Base-by-base conservation (phyloP, 2,329 filamentous ascomycete species). In the Gaeumannomyces tritici region DNA sequence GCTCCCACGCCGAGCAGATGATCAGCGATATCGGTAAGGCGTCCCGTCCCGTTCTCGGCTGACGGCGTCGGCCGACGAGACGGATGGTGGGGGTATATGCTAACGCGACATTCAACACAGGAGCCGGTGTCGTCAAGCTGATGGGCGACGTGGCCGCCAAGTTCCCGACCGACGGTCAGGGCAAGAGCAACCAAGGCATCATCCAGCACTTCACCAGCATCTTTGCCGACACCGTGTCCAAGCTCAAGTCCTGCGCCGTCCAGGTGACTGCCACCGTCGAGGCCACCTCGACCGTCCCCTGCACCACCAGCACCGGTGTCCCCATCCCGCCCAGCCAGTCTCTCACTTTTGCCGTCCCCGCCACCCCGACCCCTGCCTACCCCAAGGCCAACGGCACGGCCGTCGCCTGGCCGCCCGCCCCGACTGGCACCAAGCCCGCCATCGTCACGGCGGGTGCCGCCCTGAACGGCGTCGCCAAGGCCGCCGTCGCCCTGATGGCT, bases 61-160 rank as follows among this genome's bases (percentile, higher is more conserved):
- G n/a, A n/a, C n/a, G n/a, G n/a, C n/a, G n/a, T n/a, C n/a, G n/a
- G n/a, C n/a, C 15, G 15, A 47, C 18, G 42, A 3, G 15, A 8
- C 42, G 15, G n/a, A 18, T 6, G 42, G 6, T 2, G 5, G 21
- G 15, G 42, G 15, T 4, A 11, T 35, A 2, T 21, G 42, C 42
- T 47, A 12, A 47, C 42, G 12, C 12, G 33, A 35, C 33, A 11
- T 13, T 13, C 33, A 35, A n/a, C 21, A 27, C 47, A 61, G 59
- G 59, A 28, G 51, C 35, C 27, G 51, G 24, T 28, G 59, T 61
- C 5, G n/a, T 51, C 18, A 61, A 61, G 42, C 47, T 61, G 18
- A 61, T 61, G 59, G 27, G 54, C 51, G 59, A 55, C 59, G 59
- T 61, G 27, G 51, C 59, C 18, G 59, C 27, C 47, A 55, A 61